These are phyloP conservation scores for Arthrobotrys conoides DNA, from an alignment of 2,329 filamentous ascomycete genomes.

Conservation along the genomic window DNA sequence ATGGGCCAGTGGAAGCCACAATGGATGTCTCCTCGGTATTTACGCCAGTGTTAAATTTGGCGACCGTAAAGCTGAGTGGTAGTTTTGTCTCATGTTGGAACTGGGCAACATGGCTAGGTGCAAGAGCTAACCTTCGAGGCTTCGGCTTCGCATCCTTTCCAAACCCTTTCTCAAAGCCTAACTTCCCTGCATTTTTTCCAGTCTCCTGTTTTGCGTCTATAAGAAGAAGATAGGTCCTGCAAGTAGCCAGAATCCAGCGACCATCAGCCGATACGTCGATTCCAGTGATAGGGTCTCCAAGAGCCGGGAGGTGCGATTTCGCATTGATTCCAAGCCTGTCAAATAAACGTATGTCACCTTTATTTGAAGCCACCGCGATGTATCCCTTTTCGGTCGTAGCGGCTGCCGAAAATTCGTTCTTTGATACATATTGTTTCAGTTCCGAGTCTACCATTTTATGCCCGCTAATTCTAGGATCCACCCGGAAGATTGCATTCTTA, in stretches of 20 bases:
- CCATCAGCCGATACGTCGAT: constrained; percentile 96
- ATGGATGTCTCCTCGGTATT: constrained; percentile 89
- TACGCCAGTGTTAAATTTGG: constrained; percentile 92
- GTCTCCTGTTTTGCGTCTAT: constrained; percentile 91
- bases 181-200: constrained; percentile 96
- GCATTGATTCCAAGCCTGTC: constrained; percentile 96
- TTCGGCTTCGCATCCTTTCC: constrained; percentile 93
- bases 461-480: constrained; percentile 90
- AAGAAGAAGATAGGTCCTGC: constrained; percentile 91
- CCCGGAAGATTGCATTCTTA: constrained; percentile 89
- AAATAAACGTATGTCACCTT: constrained; percentile 96
- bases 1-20: constrained; percentile 95
- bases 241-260: constrained; percentile 94
- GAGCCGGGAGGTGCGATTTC: constrained; percentile 94
- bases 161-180: constrained; percentile 96
- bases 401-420: constrained; percentile 96
- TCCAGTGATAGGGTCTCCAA: constrained; percentile 94
- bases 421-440: constrained; percentile 94
- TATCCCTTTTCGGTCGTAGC: constrained; percentile 97
- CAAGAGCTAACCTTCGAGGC: constrained; percentile 88
- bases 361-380: constrained; percentile 96
- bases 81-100: constrained; percentile 96
- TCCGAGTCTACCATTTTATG: constrained; percentile 93
- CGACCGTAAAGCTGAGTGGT: constrained; percentile 87
- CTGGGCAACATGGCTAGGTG: constrained; percentile 92